Conservation (phyloP, 176 grass and related monocot genomes). For the Lolium multiflorum region DNA sequence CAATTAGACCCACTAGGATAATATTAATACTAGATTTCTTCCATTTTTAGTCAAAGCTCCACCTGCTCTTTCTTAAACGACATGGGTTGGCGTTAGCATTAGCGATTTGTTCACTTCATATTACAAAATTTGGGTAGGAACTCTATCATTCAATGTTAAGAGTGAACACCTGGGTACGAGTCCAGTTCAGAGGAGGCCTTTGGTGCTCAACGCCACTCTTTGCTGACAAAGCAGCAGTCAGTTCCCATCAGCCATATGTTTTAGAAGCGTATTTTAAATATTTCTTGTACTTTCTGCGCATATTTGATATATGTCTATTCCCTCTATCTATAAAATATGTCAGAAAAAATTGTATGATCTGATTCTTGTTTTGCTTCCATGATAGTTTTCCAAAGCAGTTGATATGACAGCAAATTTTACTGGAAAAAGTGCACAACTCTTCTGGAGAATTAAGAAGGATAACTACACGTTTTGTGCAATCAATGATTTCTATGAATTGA, state of each 20-base stretch:
- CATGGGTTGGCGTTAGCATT: neutral
- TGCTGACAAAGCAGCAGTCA: neutral
- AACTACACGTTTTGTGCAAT: conserved; percentile 81
- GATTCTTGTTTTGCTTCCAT: conserved; percentile 42
- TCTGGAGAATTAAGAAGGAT: conserved; percentile 77
- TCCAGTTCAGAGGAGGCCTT: no score
- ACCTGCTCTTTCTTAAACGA: neutral
- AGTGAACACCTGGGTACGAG: neutral
- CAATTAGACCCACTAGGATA: neutral
- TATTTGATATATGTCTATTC: conserved; percentile 12
- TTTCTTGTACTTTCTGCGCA: neutral
- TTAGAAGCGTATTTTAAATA: neutral
- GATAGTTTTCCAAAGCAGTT: conserved; percentile 83
- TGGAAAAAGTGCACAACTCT: conserved; percentile 62
- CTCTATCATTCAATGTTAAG: neutral
- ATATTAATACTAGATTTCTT: neutral
- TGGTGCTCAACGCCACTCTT: neutral
- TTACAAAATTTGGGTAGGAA: conserved; percentile 12
- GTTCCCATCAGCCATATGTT: neutral
- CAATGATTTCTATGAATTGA: conserved; percentile 73
- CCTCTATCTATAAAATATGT: conserved; percentile 12
- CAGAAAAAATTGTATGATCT: conserved; percentile 20
- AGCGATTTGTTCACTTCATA: neutral
- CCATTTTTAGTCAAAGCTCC: neutral
- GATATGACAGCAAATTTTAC: conserved; percentile 81